These are phyloP conservation scores for Beta lomatogona DNA, from an alignment of 179 eudicot species.

Conservation along the genomic window DNA sequence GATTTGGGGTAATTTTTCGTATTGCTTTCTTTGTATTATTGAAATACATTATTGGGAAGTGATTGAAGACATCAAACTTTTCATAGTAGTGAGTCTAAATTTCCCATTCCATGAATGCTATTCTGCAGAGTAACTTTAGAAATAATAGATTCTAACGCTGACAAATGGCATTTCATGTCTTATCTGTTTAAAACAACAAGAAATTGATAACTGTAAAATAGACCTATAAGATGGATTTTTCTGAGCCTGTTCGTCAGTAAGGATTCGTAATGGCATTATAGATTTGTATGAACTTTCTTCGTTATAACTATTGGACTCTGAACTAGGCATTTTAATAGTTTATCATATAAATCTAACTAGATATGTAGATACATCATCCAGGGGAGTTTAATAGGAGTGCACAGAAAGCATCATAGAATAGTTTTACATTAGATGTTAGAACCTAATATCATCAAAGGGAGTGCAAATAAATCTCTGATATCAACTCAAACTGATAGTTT, in stretches of 20 bases:
- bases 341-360: not conserved
- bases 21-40: not conserved
- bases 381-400: not conserved
- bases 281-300: too few relatives aligned
- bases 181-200: not conserved
- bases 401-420: not conserved
- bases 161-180: not conserved
- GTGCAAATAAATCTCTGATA: not conserved
- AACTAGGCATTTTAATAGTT: not conserved
- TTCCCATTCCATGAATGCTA: too few relatives aligned
- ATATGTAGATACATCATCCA: not conserved
- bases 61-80: too few relatives aligned
- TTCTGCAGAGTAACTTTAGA: too few relatives aligned
- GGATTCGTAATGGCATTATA: too few relatives aligned
- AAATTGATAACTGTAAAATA: not conserved
- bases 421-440: not conserved
- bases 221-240: not conserved
- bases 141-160: not conserved
- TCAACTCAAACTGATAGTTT: not conserved
- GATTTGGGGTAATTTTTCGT: slow-evolving; percentile 66
- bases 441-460: not conserved
- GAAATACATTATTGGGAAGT: too few relatives aligned
- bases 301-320: not conserved
- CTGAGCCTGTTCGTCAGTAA: not conserved
- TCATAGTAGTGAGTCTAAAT: too few relatives aligned